These are phyloP conservation scores for Abortiporus biennis DNA, from an alignment of 1,284 basidiomycete genomes.

Conservation along the genomic window DNA sequence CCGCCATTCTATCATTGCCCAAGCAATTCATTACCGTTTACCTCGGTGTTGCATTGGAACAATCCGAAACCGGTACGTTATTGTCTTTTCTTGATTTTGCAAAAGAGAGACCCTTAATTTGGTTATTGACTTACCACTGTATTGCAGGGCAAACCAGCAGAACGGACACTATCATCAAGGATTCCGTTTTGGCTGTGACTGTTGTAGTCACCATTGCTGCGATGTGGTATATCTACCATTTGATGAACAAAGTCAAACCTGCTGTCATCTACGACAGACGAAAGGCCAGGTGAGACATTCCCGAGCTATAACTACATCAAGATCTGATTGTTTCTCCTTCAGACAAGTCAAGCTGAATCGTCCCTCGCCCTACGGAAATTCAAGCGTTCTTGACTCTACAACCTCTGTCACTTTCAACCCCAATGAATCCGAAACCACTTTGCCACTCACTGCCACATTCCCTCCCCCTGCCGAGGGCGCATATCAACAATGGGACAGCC, in stretches of 20 bases:
- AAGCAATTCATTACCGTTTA: slow-evolving; percentile 77
- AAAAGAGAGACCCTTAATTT: not conserved
- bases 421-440: slow-evolving; percentile 30
- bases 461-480: slow-evolving; percentile 8
- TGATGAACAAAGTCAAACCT: slow-evolving; percentile 75
- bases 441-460: slow-evolving; percentile 27
- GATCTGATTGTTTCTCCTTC: slow-evolving; percentile 1
- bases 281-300: slow-evolving; percentile 48
- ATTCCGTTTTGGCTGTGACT: slow-evolving; percentile 57
- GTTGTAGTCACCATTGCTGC: slow-evolving; percentile 70
- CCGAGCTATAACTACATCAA: too few relatives aligned
- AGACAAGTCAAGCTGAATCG: slow-evolving; percentile 46
- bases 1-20: slow-evolving; percentile 71
- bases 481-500: slow-evolving; percentile 32
- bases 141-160: slow-evolving; percentile 24
- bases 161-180: slow-evolving; percentile 55
- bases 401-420: slow-evolving; percentile 29
- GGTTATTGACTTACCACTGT: too few relatives aligned
- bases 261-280: slow-evolving; percentile 69
- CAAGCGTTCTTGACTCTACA: slow-evolving; percentile 20
- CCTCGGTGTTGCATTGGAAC: slow-evolving; percentile 60
- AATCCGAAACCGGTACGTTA: slow-evolving; percentile 32
- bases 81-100: not conserved
- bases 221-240: slow-evolving; percentile 77
- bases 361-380: slow-evolving; percentile 25